These are phyloP conservation scores for Gastrolobium villosum DNA, from an alignment of 306 rosid species.

Conservation along the genomic window DNA sequence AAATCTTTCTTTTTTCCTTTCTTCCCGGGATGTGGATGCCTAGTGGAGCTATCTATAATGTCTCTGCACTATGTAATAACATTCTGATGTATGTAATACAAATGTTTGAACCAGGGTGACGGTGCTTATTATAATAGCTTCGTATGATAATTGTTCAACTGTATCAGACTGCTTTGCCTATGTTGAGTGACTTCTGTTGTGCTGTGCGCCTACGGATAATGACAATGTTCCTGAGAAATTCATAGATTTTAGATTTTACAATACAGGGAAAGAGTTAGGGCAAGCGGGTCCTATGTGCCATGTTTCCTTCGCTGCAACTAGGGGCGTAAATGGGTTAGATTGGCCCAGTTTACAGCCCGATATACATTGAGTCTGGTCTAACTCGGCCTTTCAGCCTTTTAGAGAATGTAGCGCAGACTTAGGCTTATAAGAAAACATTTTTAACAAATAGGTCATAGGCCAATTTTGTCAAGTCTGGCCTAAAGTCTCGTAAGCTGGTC, in stretches of 20 bases:
- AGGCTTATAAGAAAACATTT: too few relatives aligned
- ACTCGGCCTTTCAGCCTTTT: too few relatives aligned
- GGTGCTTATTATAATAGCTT: background rate
- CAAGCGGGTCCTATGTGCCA: background rate
- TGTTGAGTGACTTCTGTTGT: background rate
- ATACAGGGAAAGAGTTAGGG: background rate
- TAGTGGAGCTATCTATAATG: background rate
- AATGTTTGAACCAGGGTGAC: slow-evolving; percentile 18
- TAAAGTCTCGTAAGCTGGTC: too few relatives aligned
- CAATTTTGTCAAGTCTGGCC: too few relatives aligned
- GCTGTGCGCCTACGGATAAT: background rate
- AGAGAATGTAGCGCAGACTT: too few relatives aligned
- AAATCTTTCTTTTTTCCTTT: slow-evolving; percentile 1
- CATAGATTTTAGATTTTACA: background rate
- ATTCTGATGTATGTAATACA: background rate
- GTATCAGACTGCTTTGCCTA: background rate
- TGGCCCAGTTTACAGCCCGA: too few relatives aligned
- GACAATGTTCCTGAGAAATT: background rate
- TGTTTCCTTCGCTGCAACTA: background rate
- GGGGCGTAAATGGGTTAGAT: too few relatives aligned
- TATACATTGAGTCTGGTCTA: too few relatives aligned
- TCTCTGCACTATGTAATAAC: slow-evolving; percentile 32
- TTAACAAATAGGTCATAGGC: too few relatives aligned
- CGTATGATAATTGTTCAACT: background rate
- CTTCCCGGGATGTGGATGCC: slow-evolving; percentile 17